These are phyloP conservation scores for Beauveria caledonica DNA, from an alignment of 2,329 filamentous ascomycete species.

Conservation along the genomic window DNA sequence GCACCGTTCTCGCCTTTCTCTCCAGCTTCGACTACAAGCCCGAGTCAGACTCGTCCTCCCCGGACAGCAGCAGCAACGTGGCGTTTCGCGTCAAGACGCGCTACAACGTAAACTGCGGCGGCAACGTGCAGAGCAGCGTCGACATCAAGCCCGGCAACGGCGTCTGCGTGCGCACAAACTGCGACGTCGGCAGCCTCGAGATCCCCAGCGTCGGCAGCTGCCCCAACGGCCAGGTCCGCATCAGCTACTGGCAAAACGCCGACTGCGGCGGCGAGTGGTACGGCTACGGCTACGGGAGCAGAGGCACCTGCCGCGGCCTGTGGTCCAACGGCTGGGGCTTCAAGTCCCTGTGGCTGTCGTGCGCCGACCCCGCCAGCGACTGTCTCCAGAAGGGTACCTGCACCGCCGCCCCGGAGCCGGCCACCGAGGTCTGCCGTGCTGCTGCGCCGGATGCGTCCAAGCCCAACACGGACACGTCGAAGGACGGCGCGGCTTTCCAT, in stretches of 20 bases:
- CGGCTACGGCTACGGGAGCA: background rate
- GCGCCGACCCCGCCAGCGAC: background rate
- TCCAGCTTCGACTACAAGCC: background rate
- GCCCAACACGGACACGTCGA: background rate
- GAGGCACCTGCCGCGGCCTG: background rate
- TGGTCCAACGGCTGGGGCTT: slow-evolving; percentile 2
- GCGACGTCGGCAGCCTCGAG: slow-evolving; percentile 2
- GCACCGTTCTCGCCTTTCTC: background rate
- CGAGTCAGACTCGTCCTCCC: too few species aligned
- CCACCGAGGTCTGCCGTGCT: too few species aligned
- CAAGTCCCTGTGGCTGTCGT: background rate
- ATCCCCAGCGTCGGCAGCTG: background rate
- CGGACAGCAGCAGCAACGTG: too few species aligned
- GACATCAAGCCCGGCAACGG: background rate
- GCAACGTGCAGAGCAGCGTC: background rate
- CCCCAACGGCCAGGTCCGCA: slow-evolving; percentile 1
- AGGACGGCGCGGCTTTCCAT: background rate
- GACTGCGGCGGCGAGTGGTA: slow-evolving; percentile 2
- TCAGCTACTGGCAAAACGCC: slow-evolving; percentile 4
- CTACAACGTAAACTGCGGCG: background rate
- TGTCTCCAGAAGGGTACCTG: background rate
- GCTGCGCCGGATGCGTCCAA: too few species aligned
- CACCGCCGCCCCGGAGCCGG: background rate
- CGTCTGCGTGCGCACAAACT: background rate
- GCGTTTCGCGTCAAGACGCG: background rate